Conservation (phyloP, 495 filamentous ascomycete species). For the Annulohypoxylon bovei region DNA sequence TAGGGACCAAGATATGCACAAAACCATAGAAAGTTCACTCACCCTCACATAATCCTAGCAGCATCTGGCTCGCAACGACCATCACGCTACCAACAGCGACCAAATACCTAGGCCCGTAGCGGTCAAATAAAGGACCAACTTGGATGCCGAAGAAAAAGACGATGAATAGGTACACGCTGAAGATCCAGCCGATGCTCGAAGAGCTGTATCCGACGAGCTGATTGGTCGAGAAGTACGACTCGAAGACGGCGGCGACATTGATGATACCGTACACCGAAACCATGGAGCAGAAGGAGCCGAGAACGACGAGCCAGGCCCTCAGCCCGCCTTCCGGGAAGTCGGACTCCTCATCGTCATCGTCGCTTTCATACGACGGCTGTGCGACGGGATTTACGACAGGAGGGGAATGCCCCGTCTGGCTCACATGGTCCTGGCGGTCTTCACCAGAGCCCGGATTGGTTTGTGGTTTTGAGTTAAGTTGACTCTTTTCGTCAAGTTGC, state of each 20-base stretch:
- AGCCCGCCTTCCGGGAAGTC: conserved; percentile 70
- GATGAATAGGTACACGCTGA: conserved; percentile 69
- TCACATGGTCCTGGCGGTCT: conserved; percentile 17
- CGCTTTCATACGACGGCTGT: neutral
- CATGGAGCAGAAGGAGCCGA: conserved; percentile 70
- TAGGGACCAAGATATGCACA: no score
- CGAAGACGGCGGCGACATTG: conserved; percentile 70
- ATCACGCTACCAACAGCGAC: conserved; percentile 61
- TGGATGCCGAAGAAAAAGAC: conserved; percentile 72
- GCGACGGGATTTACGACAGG: conserved; percentile 11
- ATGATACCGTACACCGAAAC: conserved; percentile 71
- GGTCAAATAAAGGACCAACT: conserved; percentile 74
- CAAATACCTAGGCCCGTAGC: conserved; percentile 65
- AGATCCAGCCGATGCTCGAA: conserved; percentile 72
- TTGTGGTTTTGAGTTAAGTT: conserved; percentile 24
- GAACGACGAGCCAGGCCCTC: conserved; percentile 68
- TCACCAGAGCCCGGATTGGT: conserved; percentile 4
- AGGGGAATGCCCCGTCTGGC: conserved; percentile 16
- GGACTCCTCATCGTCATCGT: conserved; percentile 28
- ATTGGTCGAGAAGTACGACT: conserved; percentile 69
- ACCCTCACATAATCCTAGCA: conserved; percentile 61
- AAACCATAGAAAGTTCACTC: conserved; percentile 2
- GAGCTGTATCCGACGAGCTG: conserved; percentile 65
- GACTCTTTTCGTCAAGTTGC: conserved; percentile 41
- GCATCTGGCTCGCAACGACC: conserved; percentile 64